Conservation (phyloP, 148 eudicot genomes). For the Camellia japonica region DNA sequence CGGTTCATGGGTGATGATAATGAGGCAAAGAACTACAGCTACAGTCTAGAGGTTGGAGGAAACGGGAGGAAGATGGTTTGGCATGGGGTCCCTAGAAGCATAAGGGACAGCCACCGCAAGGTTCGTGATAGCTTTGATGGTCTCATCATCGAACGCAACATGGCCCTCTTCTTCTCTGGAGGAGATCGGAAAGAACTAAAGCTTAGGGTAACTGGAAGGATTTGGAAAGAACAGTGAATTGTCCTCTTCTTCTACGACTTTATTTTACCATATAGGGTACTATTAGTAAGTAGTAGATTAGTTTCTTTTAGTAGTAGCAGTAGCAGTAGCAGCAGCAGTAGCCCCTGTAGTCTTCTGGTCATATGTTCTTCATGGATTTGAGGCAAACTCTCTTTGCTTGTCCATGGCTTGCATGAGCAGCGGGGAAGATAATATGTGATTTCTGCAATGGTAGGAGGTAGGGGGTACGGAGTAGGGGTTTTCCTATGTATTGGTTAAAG, state of each 20-base stretch:
- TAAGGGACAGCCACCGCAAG: conserved; percentile 54
- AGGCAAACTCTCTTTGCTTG: conserved; percentile 56
- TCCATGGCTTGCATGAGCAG: conserved; percentile 1
- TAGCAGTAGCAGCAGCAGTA: no score
- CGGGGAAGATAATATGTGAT: neutral
- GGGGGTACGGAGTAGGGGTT: neutral
- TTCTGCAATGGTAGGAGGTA: neutral
- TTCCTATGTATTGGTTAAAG: neutral
- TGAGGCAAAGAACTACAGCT: conserved; percentile 53
- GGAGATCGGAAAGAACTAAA: conserved; percentile 62
- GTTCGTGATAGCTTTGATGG: conserved; percentile 60
- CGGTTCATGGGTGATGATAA: conserved; percentile 62
- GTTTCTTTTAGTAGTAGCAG: neutral
- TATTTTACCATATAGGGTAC: neutral
- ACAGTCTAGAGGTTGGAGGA: conserved; percentile 58
- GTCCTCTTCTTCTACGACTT: neutral
- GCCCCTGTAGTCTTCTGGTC: conserved; percentile 18
- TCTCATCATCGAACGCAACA: conserved; percentile 52
- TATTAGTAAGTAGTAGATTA: neutral
- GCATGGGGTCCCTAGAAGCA: conserved; percentile 58
- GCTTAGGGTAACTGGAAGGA: conserved; percentile 53
- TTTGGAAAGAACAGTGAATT: conserved; percentile 45
- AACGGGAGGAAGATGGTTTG: conserved; percentile 52
- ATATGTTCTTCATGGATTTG: conserved; percentile 18
- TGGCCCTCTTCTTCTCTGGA: conserved; percentile 73